A percentile compares a stretch with the other conserved stretches of the same genome.
These are phyloP conservation scores for Lichtheimia ramosa DNA, from an alignment of 371 early-diverging fungal genomes.

Conservation along the genomic window DNA sequence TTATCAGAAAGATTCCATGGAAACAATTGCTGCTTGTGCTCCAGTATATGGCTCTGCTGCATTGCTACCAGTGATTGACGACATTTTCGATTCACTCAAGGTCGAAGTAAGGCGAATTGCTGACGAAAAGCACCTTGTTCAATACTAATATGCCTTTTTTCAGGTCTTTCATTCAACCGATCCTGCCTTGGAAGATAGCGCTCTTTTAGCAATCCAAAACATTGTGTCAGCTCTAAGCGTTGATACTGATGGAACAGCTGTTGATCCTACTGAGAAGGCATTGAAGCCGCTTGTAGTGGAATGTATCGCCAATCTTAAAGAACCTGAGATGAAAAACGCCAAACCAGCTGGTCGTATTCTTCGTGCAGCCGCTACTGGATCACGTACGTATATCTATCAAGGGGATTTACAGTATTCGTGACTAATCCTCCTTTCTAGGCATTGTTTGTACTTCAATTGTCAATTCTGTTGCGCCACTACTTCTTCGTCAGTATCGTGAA, in stretches of 20 bases:
- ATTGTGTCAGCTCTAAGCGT: constrained; percentile 57
- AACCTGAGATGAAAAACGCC: constrained; percentile 73
- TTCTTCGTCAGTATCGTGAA: constrained; percentile 55
- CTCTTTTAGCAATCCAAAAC: constrained; percentile 1
- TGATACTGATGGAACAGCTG: constrained; percentile 22
- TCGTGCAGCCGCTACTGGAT: constrained; percentile 65
- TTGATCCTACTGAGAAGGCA: constrained; percentile 59
- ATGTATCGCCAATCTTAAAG: constrained; percentile 65
- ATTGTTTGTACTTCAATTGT: constrained; percentile 64
- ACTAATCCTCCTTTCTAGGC: constrained; percentile 29
- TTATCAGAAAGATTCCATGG: constrained; percentile 81
- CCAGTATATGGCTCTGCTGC: constrained; percentile 73
- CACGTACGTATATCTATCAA: constrained; percentile 35
- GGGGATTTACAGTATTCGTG: not conserved
- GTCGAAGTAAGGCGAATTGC: constrained; percentile 56
- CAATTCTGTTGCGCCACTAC: constrained; percentile 50
- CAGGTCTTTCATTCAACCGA: constrained; percentile 13
- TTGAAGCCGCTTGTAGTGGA: constrained; percentile 66
- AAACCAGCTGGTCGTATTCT: constrained; percentile 70
- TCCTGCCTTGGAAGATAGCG: constrained; percentile 9
- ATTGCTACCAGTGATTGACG: constrained; percentile 61
- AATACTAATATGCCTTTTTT: constrained; percentile 1
- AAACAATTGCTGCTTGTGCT: constrained; percentile 74
- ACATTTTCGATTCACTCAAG: constrained; percentile 68
- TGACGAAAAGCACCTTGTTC: too few species aligned